Evolutionary conservation across 257 asterid species (phyloP), one percentile per base, ranked within the genome.

Genomic region (Salvia rosmarinus): DNA sequence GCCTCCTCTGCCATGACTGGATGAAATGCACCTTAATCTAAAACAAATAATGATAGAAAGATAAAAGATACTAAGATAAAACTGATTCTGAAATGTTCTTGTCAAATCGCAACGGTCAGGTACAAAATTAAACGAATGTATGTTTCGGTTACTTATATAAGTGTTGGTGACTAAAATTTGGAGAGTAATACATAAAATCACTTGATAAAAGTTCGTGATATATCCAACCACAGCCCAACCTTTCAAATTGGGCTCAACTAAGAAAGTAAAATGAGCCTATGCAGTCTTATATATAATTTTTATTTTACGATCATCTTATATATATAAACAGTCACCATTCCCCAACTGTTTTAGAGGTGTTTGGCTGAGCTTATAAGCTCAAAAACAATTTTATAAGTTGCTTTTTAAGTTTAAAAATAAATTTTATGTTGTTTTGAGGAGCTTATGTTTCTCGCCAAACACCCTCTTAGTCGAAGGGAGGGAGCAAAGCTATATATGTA

Each of bases 1-100:
- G 85, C 69, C 55, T 86, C 96, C 19, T 67, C 88, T 67, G 90
- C 92, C 95, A 91, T 91, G 47, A 39, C 81, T 51, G 50, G 67
- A 72, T 55, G 50, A 46, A 74, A 40, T 51, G 63, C 44, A 57
- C 74, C 72, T 69, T 43, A 50, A 59, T 46, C 62, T 34, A 52
- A 34, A 59, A 40, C 64, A 55, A 67, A 68, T 66, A 55, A 5
- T 13, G 13, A 2, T 30, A 28, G 25, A 55, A 2, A 28, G 44
- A 39, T 9, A 12, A 9, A 13, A 0, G 23, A 54, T 0, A 2
- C 47, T 40, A 54, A 35, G 43, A 52, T 34, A 23, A 56, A 73
- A 54, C 19, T 4, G 67, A 30, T 37, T 13, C 14, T 25, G 61
- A 47, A 20, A 19, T 46, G 16, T 44, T 11, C 32, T 28, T 14